A percentile compares a stretch with the other conserved stretches of the same genome.
Evolutionary conservation across 257 asterid genomes (phyloP).

Genomic region (Lycium ferocissimum): DNA sequence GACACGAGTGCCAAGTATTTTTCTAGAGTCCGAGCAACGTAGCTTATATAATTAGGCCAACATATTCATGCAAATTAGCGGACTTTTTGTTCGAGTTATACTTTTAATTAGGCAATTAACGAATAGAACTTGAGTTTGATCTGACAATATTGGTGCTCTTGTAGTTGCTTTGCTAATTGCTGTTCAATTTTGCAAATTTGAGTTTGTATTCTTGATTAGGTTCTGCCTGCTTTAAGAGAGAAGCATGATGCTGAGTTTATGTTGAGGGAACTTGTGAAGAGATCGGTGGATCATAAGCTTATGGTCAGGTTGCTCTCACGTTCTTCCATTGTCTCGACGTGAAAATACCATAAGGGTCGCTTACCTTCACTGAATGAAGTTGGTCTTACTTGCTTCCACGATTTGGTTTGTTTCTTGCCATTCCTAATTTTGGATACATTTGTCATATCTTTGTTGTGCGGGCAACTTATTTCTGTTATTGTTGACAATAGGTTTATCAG

Average conservation of each 20-base stretch:
- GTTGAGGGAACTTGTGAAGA: conserved; percentile 55
- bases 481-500: conserved; percentile 45
- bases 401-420: conserved; percentile 38
- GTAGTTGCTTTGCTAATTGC: neutral
- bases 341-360: conserved; percentile 41
- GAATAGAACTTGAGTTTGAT: neutral
- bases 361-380: conserved; percentile 51
- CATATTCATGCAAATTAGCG: neutral
- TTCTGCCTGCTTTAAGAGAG: conserved; percentile 10
- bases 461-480: conserved; percentile 15
- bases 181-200: neutral
- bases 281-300: conserved; percentile 53
- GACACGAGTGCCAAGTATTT: neutral
- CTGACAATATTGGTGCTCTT: neutral
- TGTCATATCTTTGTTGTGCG: neutral
- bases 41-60: neutral
- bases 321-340: conserved; percentile 56
- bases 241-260: conserved; percentile 53
- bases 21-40: neutral
- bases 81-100: neutral
- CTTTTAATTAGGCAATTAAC: neutral
- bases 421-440: neutral
- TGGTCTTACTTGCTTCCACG: conserved; percentile 57
- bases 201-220: conserved; percentile 37
- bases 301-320: conserved; percentile 62